Percentiles rank a stretch among this genome's conserved stretches.
Conservation (phyloP, 2,329 filamentous ascomycete species). For the Colletotrichum truncatum region DNA sequence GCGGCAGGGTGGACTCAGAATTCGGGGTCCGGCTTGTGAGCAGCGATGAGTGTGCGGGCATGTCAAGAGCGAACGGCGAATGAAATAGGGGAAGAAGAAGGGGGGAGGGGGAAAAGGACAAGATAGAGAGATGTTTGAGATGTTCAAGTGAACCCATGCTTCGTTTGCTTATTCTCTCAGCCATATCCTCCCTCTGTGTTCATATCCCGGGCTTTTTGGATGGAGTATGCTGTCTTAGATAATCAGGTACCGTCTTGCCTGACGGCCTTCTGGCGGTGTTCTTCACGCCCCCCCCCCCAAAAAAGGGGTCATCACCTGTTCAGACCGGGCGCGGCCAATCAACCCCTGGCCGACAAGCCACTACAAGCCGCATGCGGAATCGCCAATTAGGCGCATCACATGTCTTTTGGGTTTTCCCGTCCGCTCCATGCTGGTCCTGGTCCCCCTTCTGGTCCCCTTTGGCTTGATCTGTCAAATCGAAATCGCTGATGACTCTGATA, state of each 20-base stretch:
- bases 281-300: neutral
- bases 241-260: neutral
- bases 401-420: constrained; percentile 21
- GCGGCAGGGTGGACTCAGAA: neutral
- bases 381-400: constrained; percentile 21
- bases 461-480: constrained; percentile 3
- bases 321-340: constrained; percentile 21
- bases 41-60: neutral
- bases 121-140: neutral
- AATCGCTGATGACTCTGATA: constrained; percentile 1
- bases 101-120: neutral
- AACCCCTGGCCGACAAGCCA: constrained; percentile 19
- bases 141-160: no score
- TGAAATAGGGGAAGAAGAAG: no score
- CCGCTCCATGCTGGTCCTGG: neutral
- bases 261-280: neutral
- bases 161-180: neutral
- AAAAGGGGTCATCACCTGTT: constrained; percentile 5
- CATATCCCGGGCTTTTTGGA: no score
- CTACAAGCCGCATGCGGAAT: constrained; percentile 26
- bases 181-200: no score
- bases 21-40: neutral
- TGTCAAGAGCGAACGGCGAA: no score
- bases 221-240: constrained; percentile 16
- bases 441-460: constrained; percentile 1